Evolutionary conservation across 2,329 filamentous ascomycete species (phyloP).

Genomic region (Stromatinia cepivora): DNA sequence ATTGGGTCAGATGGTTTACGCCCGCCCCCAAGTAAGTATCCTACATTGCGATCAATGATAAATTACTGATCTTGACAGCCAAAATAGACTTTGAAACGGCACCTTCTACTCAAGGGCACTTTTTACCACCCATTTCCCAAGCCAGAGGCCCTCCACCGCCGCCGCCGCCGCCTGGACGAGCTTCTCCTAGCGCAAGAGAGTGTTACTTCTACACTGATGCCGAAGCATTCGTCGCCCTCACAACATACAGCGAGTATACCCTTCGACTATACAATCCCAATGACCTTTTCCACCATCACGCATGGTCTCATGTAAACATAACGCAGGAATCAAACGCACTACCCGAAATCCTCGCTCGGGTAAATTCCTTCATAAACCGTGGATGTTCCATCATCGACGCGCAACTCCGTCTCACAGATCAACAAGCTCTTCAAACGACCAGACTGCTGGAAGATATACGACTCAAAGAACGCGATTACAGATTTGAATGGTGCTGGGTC

Average conservation of each 20-base stretch:
- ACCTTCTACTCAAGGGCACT: not conserved
- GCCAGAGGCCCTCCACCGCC: conserved; percentile 1
- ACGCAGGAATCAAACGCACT: conserved; percentile 26
- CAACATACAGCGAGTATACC: conserved; percentile 32
- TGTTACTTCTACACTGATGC: conserved; percentile 24
- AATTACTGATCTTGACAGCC: not conserved
- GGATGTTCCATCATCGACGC: conserved; percentile 28
- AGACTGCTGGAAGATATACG: conserved; percentile 32
- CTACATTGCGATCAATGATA: not conserved
- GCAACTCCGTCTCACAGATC: conserved; percentile 30
- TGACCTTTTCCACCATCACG: not conserved
- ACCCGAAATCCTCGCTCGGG: conserved; percentile 18
- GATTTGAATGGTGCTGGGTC: conserved; percentile 35
- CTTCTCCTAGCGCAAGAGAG: conserved; percentile 10
- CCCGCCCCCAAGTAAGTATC: not conserved
- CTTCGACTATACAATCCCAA: conserved; percentile 26
- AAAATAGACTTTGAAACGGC: not conserved
- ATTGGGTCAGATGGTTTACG: not conserved
- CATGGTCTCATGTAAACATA: conserved; percentile 28
- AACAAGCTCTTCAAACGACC: conserved; percentile 31
- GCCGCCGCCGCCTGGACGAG: not conserved
- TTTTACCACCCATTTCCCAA: not conserved
- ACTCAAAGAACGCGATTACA: conserved; percentile 26
- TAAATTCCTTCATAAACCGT: conserved; percentile 21
- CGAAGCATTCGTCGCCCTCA: conserved; percentile 27